Percentiles rank a stretch among this genome's conserved stretches.
Conservation (phyloP, 1,284 basidiomycete genomes). For the Marasmius oreades region DNA sequence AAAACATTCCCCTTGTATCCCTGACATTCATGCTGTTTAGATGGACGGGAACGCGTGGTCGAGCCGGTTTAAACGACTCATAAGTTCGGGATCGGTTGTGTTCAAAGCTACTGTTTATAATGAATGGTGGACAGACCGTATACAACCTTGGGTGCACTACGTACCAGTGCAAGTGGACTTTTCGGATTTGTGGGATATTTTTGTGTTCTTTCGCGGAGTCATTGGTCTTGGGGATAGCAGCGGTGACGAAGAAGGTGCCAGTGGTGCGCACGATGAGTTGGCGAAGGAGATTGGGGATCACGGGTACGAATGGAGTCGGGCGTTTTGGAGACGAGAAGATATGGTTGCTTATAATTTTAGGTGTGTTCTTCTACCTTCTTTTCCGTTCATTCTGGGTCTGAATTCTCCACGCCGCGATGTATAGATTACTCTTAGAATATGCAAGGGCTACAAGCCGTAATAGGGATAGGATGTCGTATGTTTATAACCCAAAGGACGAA, state of each 20-base stretch:
- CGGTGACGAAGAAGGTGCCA: conserved; percentile 14
- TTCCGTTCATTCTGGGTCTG: too few species aligned
- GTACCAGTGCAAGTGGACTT: conserved; percentile 54
- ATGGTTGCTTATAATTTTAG: conserved; percentile 59
- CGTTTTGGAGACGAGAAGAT: conserved; percentile 58
- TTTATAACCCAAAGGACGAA: background rate
- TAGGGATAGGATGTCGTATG: background rate
- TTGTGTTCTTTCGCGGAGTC: conserved; percentile 53
- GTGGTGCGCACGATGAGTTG: conserved; percentile 42
- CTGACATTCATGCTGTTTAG: conserved; percentile 21
- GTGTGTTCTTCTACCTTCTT: conserved; percentile 29
- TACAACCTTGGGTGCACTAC: conserved; percentile 58
- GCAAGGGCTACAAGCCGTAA: background rate
- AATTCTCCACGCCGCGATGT: background rate
- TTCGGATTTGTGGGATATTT: conserved; percentile 51
- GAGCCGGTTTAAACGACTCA: conserved; percentile 62
- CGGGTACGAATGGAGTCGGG: conserved; percentile 53
- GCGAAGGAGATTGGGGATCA: conserved; percentile 49
- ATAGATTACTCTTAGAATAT: background rate
- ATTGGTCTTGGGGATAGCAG: background rate
- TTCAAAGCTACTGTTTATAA: conserved; percentile 65
- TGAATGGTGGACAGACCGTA: conserved; percentile 49
- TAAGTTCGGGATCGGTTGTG: conserved; percentile 58
- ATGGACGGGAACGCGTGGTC: conserved; percentile 72
- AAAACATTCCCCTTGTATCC: background rate